These are phyloP conservation scores for Globisporangium recalcitrans DNA, from an alignment of 352 stramenopile genomes.

Conservation along the genomic window DNA sequence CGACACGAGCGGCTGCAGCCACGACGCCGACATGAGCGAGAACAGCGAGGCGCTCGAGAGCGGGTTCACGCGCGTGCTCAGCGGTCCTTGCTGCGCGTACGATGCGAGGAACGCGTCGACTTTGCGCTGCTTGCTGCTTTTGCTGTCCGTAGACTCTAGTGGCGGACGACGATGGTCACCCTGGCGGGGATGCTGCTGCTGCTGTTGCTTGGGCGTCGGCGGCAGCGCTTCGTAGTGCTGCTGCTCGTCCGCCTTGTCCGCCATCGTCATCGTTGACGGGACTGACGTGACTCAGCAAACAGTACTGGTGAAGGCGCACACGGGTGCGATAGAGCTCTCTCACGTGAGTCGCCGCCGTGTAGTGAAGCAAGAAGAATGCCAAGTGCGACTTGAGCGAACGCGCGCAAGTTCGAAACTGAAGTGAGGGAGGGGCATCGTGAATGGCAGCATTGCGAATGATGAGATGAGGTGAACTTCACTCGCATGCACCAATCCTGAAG, in stretches of 20 bases:
- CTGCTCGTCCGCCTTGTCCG: not conserved
- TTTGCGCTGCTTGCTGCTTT: not conserved
- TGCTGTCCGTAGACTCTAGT: not conserved
- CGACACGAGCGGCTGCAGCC: slow-evolving; percentile 33
- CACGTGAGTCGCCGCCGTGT: no score
- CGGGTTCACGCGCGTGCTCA: slow-evolving; percentile 24
- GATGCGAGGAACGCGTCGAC: not conserved
- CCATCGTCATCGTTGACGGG: not conserved
- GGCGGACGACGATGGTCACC: no score
- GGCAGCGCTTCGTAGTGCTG: not conserved
- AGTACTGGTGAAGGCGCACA: no score
- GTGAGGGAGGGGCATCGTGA: no score
- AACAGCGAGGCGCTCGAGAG: slow-evolving; percentile 23
- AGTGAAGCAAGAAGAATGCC: no score
- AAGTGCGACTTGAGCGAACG: no score
- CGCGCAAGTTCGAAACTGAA: no score
- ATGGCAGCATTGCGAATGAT: no score
- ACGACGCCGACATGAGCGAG: slow-evolving; percentile 24
- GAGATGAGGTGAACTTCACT: no score
- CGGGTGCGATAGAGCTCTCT: no score
- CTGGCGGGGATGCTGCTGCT: not conserved
- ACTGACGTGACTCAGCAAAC: not conserved
- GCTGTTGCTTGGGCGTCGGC: slow-evolving; percentile 1
- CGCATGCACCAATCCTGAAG: no score
- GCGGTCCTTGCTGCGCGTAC: slow-evolving; percentile 13